Evolutionary conservation across 345 rosid genomes (phyloP), one percentile per base, ranked within the genome.

Genomic region (Toxicodendron radicans): DNA sequence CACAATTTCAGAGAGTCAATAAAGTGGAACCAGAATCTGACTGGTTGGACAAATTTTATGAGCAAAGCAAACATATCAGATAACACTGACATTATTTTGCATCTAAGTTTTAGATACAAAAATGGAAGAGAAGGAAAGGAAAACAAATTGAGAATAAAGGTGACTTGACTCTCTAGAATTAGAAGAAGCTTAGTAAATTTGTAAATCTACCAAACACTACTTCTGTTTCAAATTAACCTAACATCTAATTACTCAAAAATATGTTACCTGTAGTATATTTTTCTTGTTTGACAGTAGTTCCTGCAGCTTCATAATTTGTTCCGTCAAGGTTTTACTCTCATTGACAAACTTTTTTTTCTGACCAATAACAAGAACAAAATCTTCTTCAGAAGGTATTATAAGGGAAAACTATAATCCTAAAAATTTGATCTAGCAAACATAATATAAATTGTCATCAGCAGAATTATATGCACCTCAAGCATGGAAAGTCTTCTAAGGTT

Each of bases 281-380:
- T 87, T 78, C 77, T 85, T 86, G 84, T 83, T 86, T n/a, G 99
- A 88, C 60, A 95, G 75, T 51, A 95, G 84, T 58, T 85, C 90
- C 70, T 93, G 89, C 60, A 95, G 71, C 85, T 82, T 90, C 66
- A 87, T 75, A 75, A 95, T 90, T 83, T 91, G 90, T 73, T 88
- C 95, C 59, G 41, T 80, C 84, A 95, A 74, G 58, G 86, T 77
- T 56, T 79, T 85, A 74, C 89, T 89, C 86, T 95, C 99, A 78
- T 85, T 92, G 51, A 85, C 75, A 81, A 83, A 90, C 75, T 87
- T 95, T 68, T 90, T 92, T 76, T 89, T 85, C 99, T 95, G 87
- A 79, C 74, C 58, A 80, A 71, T 10, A 74, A 66, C 38, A 13
- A 56, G 10, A 24, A 70, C 51, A 21, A n/a, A 45, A 58, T 71